Percentiles rank a stretch among this genome's conserved stretches.
Evolutionary conservation across 1,284 basidiomycete species (phyloP).

Genomic region (Ganoderma lingzhi): DNA sequence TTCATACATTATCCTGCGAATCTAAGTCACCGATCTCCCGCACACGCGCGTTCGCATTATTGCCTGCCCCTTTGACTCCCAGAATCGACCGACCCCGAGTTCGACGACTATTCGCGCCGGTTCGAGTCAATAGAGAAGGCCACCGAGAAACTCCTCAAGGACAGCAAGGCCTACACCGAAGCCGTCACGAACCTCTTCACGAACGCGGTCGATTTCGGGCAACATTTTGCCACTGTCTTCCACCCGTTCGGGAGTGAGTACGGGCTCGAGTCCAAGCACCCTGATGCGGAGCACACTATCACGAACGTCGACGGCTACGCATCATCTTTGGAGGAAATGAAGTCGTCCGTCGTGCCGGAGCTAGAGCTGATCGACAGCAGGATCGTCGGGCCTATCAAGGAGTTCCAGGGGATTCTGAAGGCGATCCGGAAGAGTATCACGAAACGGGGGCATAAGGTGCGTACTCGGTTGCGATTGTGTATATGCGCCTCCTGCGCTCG

Average conservation of each 20-base stretch:
- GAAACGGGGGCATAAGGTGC: slow-evolving; percentile 96
- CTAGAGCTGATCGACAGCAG: slow-evolving; percentile 94
- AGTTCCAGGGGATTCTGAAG: slow-evolving; percentile 89
- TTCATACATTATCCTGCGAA: slow-evolving; percentile 14
- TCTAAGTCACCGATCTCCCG: slow-evolving; percentile 17
- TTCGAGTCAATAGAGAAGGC: slow-evolving; percentile 84
- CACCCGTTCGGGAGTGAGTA: slow-evolving; percentile 86
- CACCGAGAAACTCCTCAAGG: slow-evolving; percentile 91
- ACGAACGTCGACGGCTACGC: slow-evolving; percentile 80
- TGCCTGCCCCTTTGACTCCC: slow-evolving; percentile 16
- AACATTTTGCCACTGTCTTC: slow-evolving; percentile 83
- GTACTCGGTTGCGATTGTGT: not conserved
- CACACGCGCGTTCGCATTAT: not conserved
- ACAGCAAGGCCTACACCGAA: slow-evolving; percentile 89
- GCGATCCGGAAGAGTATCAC: slow-evolving; percentile 92
- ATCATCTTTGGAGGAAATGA: slow-evolving; percentile 85
- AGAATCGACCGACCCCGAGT: slow-evolving; percentile 91
- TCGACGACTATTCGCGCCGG: slow-evolving; percentile 83
- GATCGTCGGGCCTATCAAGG: slow-evolving; percentile 88
- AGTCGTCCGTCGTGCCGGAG: slow-evolving; percentile 84
- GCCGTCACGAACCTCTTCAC: slow-evolving; percentile 86
- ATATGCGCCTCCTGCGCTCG: no score
- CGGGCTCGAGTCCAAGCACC: slow-evolving; percentile 82
- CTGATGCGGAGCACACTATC: slow-evolving; percentile 82
- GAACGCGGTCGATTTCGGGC: slow-evolving; percentile 79